Conservation (phyloP, 2,329 filamentous ascomycete genomes). For the Dryadomyces quercus-mongolicae region DNA sequence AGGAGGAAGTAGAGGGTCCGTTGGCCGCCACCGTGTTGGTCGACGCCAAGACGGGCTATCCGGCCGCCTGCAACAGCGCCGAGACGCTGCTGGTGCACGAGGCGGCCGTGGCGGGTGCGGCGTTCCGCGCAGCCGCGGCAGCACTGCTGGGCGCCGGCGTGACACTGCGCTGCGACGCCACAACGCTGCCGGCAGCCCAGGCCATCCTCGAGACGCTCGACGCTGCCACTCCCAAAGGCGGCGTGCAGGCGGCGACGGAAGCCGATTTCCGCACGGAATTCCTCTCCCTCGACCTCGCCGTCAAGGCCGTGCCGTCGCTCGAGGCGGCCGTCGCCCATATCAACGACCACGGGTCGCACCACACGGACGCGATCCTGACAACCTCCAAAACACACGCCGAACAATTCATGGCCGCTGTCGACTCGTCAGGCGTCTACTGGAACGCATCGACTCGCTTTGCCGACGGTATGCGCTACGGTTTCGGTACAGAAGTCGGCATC, state of each 20-base stretch:
- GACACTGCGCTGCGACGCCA: constrained; percentile 64
- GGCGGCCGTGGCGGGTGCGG: constrained; percentile 49
- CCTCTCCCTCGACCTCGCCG: constrained; percentile 68
- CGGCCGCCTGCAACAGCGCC: constrained; percentile 88
- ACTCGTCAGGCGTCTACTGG: constrained; percentile 92
- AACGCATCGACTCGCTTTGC: constrained; percentile 91
- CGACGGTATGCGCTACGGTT: constrained; percentile 93
- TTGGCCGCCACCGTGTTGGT: constrained; percentile 67
- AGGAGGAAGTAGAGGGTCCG: constrained; percentile 22
- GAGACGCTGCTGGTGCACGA: constrained; percentile 84
- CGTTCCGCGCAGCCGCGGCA: constrained; percentile 54
- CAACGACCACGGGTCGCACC: constrained; percentile 82
- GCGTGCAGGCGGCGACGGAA: constrained; percentile 44
- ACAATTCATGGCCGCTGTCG: constrained; percentile 71
- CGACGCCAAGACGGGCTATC: constrained; percentile 89
- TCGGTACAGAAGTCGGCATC: constrained; percentile 96
- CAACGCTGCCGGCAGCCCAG: constrained; percentile 44
- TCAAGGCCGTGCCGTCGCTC: constrained; percentile 63
- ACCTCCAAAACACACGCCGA: constrained; percentile 55
- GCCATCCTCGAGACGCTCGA: constrained; percentile 16
- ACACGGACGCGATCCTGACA: constrained; percentile 88
- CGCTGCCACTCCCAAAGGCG: constrained; percentile 14
- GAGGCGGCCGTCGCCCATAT: constrained; percentile 75
- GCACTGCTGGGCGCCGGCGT: constrained; percentile 69
- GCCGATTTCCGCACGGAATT: constrained; percentile 83